Conservation (phyloP, 2,329 filamentous ascomycete species). For the Drechmeria coniospora region DNA sequence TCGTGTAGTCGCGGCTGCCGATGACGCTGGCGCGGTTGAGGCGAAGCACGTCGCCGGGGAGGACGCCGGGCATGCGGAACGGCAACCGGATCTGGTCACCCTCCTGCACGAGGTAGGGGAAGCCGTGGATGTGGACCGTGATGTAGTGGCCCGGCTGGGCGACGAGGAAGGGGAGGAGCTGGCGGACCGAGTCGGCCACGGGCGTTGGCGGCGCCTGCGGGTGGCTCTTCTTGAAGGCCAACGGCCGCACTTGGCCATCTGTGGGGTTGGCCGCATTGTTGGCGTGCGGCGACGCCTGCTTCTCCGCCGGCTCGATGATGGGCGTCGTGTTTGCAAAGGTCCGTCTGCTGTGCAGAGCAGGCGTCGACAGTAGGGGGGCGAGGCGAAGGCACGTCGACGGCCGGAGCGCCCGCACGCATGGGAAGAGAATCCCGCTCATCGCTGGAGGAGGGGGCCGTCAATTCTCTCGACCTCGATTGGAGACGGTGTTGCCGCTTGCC, state of each 20-base stretch:
- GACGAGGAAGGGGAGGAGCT: slow-evolving; percentile 54
- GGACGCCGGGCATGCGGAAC: slow-evolving; percentile 61
- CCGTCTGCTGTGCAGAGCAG: too few relatives aligned
- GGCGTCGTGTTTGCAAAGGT: slow-evolving; percentile 33
- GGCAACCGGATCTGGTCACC: slow-evolving; percentile 66
- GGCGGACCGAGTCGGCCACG: slow-evolving; percentile 39
- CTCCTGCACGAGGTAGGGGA: slow-evolving; percentile 62
- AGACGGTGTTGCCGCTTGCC: too few relatives aligned
- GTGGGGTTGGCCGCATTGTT: slow-evolving; percentile 24
- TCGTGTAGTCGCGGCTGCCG: slow-evolving; percentile 78
- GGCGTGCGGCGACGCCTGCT: slow-evolving; percentile 15
- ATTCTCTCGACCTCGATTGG: too few relatives aligned
- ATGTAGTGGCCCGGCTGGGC: slow-evolving; percentile 66
- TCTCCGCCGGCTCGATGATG: slow-evolving; percentile 26
- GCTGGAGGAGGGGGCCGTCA: too few relatives aligned
- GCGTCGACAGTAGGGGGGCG: not conserved
- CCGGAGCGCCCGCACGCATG: not conserved
- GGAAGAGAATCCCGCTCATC: too few relatives aligned
- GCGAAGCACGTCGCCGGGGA: slow-evolving; percentile 71
- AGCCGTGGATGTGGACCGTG: slow-evolving; percentile 63
- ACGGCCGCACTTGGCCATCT: slow-evolving; percentile 14
- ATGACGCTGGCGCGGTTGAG: slow-evolving; percentile 72
- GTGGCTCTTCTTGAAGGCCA: slow-evolving; percentile 25
- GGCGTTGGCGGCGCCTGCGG: slow-evolving; percentile 17
- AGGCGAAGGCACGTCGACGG: not conserved